A percentile compares a stretch with the other conserved stretches of the same genome.
These are phyloP conservation scores for Penicillium glabrum DNA, from an alignment of 2,329 filamentous ascomycete genomes.

Conservation along the genomic window DNA sequence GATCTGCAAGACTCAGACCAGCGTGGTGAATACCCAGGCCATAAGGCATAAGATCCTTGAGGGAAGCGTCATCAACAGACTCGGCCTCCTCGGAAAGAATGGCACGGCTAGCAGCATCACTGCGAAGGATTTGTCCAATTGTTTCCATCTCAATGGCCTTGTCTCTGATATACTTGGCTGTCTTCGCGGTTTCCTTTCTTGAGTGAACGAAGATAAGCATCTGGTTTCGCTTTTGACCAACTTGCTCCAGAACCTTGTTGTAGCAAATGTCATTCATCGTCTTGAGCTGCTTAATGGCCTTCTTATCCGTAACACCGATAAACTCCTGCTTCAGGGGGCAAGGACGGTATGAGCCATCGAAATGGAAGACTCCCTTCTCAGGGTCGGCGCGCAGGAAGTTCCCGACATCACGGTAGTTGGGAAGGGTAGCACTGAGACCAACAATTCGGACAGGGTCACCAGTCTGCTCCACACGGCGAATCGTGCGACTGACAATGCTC, in stretches of 20 bases:
- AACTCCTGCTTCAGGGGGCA: conserved; percentile 97
- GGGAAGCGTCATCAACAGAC: conserved; percentile 76
- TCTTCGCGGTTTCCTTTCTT: conserved; percentile 96
- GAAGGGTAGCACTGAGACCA: conserved; percentile 89
- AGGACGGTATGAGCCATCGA: conserved; percentile 89
- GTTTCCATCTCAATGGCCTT: conserved; percentile 97
- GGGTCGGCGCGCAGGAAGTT: conserved; percentile 90
- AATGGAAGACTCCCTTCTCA: conserved; percentile 87
- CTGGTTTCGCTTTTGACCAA: conserved; percentile 88
- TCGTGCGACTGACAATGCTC: conserved; percentile 93
- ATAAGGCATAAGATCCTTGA: conserved; percentile 93
- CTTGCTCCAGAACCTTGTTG: conserved; percentile 94
- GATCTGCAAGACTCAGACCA: conserved; percentile 93
- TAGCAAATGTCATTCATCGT: conserved; percentile 99
- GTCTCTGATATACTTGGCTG: conserved; percentile 91
- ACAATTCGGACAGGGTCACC: conserved; percentile 89
- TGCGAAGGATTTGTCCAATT: conserved; percentile 90
- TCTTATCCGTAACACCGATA: conserved; percentile 94
- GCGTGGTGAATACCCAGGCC: conserved; percentile 98
- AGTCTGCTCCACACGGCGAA: conserved; percentile 89
- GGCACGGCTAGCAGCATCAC: conserved; percentile 87
- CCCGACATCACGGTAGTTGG: conserved; percentile 94
- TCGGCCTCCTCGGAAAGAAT: conserved; percentile 83
- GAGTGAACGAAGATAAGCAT: conserved; percentile 99
- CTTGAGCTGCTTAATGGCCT: conserved; percentile 97